Base-by-base conservation (phyloP, 2,329 filamentous ascomycete species). In the Cryphonectria naterciae region DNA sequence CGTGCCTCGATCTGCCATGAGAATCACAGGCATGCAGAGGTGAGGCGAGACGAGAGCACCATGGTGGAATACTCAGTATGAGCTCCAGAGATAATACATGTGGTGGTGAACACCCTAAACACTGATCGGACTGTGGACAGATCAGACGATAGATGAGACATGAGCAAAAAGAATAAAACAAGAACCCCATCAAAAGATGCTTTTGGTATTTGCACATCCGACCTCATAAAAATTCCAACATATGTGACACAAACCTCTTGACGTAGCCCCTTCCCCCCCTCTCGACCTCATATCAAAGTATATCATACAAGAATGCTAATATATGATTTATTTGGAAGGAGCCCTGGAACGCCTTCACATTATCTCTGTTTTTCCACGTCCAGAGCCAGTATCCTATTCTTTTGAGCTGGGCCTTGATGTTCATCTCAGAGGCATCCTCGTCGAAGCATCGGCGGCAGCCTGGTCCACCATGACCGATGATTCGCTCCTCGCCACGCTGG, bases 371-470 rank as follows among this genome's bases (percentile, higher is more conserved):
- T 25, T 13, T 49, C 2, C 13, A 2, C 19, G 1, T 65, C 25
- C 37, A n/a, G 17, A 54, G 52, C 5, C n/a, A 28, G n/a, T 5
- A 22, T 28, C 61, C 10, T 39, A 3, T 46, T 46, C 1, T n/a
- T 19, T 49, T n/a, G 6, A n/a, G 61, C 41, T 32, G 10, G 15
- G 49, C 41, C 68, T 25, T 32, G 32, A 32, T 32, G 28, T 52
- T 65, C 15, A 58, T 52, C 67, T 69, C 25, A 62, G 35, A 35
- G 68, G 52, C 70, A 69, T 69, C 54, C 64, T 56, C 13, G 65
- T 67, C 17, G 73, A 73, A 2, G 77, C 77, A 75, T 78, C 79
- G 74, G 78, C 78, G 49, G 76, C 76, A 28, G 68, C 71, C 35
- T 73, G 73, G 56, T 77, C 76, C 19, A 73, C 63, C 25, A 72